Base-by-base conservation (phyloP, 2,329 filamentous ascomycete species). In the Acephala macrosclerotiorum region DNA sequence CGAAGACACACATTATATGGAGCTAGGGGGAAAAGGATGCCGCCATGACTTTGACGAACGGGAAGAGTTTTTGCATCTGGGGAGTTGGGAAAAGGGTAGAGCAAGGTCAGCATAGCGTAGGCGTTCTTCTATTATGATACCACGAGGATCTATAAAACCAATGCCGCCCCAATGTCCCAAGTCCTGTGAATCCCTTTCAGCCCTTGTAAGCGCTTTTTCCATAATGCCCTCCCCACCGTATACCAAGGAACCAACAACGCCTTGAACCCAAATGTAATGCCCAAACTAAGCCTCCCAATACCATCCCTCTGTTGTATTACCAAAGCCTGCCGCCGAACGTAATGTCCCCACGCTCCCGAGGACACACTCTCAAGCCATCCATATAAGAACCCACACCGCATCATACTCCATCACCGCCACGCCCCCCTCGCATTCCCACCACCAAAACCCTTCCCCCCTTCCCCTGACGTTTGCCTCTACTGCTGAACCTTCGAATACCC, bases 381-480 rank as follows among this genome's bases (percentile, higher is more conserved):
- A n/a, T n/a, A n/a, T n/a, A n/a, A n/a, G n/a, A n/a, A n/a, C n/a
- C n/a, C n/a, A n/a, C n/a, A n/a, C n/a, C n/a, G n/a, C n/a, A n/a
- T n/a, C n/a, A n/a, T n/a, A n/a, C n/a, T n/a, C n/a, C n/a, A n/a
- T n/a, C n/a, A n/a, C n/a, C n/a, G n/a, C n/a, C n/a, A n/a, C n/a
- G n/a, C n/a, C n/a, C n/a, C n/a, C n/a, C n/a, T n/a, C n/a, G n/a
- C n/a, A 61, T 64, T 65, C 66, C 60, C 68, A 40, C 67, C 71
- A 74, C 57, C 65, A 60, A 47, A 33, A 42, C 49, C 73, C 63
- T 26, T 22, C 18, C 38, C 38, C 29, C 26, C 14, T 14, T 22
- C 64, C 25, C 36, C 25, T 2, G 78, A 78, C 77, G 83, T 80
- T 68, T 66, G 64, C 51, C 72, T 72, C 66, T 70, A 66, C 29